Conservation (phyloP, 2,329 filamentous ascomycete species). For the Aspergillus calidoustus region DNA sequence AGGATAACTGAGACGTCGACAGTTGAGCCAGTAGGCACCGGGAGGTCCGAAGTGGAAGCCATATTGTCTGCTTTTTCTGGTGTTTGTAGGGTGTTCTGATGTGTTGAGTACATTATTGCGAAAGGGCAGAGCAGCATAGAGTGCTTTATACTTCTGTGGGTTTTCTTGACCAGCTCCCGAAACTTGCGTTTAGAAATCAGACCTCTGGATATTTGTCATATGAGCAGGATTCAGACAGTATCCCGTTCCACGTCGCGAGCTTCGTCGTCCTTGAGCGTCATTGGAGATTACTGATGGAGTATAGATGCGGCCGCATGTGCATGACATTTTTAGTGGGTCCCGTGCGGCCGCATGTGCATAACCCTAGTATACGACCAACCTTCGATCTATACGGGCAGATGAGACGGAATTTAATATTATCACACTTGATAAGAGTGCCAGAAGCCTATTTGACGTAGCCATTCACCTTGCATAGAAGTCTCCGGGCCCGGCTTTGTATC, state of each 20-base stretch:
- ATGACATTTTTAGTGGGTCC: background rate
- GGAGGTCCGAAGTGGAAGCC: background rate
- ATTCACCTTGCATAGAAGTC: background rate
- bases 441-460: background rate
- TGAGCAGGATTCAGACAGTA: background rate
- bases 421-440: background rate
- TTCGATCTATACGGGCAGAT: background rate
- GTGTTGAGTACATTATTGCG: background rate
- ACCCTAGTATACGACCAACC: background rate
- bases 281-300: background rate
- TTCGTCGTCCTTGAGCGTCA: background rate
- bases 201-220: background rate
- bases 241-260: background rate
- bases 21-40: background rate
- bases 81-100: background rate
- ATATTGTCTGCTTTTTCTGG: background rate
- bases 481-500: background rate
- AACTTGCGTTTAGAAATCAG: background rate
- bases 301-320: background rate
- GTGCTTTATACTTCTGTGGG: background rate
- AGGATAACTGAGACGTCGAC: constrained; percentile 4
- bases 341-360: background rate
- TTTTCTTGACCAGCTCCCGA: background rate
- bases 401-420: background rate
- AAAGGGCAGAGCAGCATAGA: background rate